Conservation (phyloP, 2,329 filamentous ascomycete genomes). For the Bertia moriformis region DNA sequence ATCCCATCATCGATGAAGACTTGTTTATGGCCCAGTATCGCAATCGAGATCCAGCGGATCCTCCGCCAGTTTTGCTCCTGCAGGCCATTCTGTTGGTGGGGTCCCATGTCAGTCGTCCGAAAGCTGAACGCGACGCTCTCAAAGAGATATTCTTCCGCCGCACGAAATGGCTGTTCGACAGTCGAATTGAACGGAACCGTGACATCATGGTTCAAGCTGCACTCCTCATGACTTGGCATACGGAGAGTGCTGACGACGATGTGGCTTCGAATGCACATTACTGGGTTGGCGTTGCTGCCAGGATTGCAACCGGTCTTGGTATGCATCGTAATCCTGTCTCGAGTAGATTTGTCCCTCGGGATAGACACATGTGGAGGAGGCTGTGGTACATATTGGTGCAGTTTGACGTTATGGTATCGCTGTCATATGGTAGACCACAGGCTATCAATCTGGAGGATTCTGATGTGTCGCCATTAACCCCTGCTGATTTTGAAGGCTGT, state of each 20-base stretch:
- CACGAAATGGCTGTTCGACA: constrained; percentile 35
- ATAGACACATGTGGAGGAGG: constrained; percentile 4
- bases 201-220: constrained; percentile 37
- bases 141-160: constrained; percentile 33
- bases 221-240: constrained; percentile 38
- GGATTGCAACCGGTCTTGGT: constrained; percentile 35
- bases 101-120: constrained; percentile 27
- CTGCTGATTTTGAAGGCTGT: constrained; percentile 23
- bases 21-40: constrained; percentile 33
- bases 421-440: constrained; percentile 27
- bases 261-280: constrained; percentile 34
- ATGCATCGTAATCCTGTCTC: constrained; percentile 30
- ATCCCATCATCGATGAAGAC: constrained; percentile 34
- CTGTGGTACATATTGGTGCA: constrained; percentile 13
- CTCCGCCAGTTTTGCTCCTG: constrained; percentile 29
- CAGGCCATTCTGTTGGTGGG: constrained; percentile 35
- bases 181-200: constrained; percentile 34
- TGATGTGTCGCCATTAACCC: constrained; percentile 21
- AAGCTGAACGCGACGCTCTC: constrained; percentile 22
- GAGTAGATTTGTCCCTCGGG: constrained; percentile 2
- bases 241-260: constrained; percentile 33
- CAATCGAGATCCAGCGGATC: constrained; percentile 24
- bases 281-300: constrained; percentile 35
- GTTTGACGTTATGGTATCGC: constrained; percentile 25
- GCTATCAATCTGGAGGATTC: constrained; percentile 28